Evolutionary conservation across 768 basidiomycete species (phyloP), one percentile per base, ranked within the genome.

Genomic region (Zangia roseola): DNA sequence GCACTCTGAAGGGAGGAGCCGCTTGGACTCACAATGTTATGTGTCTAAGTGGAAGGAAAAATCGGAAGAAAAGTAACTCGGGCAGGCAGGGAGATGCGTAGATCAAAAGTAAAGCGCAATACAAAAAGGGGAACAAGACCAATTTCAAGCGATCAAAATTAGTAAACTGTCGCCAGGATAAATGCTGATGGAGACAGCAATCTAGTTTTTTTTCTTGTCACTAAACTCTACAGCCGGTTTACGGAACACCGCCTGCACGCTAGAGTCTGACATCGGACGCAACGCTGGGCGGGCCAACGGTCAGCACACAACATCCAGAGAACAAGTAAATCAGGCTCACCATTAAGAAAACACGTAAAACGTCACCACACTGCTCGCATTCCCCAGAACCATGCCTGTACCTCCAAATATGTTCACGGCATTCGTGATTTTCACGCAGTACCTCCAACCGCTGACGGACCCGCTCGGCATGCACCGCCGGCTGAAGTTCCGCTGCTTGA

Each of bases 361-460:
- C 52, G 43, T 61, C 54, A 9, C 60, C 55, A 54, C 82, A 82
- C 48, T 72, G 69, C 37, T 81, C 75, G 43, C 82, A 83, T 16
- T 35, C 36, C 10, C 74, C 77, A 3, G 63, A 62, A 0, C 79
- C 80, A 16, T 66, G 37, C 3, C 74, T 64, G n/a, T 71, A 72
- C 35, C 54, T 65, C 80, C 81, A 84, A 1, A 8, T 28, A 47
- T 76, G 76, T 3, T 59, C 55, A 13, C n/a, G n/a, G 53, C 84
- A 86, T 28, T 78, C 72, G 54, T 86, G 84, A 53, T 78, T 71
- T 21, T 68, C 62, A 6, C 80, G 69, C 35, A 86, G 63, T 4
- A 65, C 53, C 17, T 68, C 67, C 40, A 67, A 70, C 4, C 52
- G 50, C 21, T n/a, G 50, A 37, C 20, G 17, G n/a, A 63, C 60